These are phyloP conservation scores for Pisolithus albus DNA, from an alignment of 768 basidiomycete genomes.

Conservation along the genomic window DNA sequence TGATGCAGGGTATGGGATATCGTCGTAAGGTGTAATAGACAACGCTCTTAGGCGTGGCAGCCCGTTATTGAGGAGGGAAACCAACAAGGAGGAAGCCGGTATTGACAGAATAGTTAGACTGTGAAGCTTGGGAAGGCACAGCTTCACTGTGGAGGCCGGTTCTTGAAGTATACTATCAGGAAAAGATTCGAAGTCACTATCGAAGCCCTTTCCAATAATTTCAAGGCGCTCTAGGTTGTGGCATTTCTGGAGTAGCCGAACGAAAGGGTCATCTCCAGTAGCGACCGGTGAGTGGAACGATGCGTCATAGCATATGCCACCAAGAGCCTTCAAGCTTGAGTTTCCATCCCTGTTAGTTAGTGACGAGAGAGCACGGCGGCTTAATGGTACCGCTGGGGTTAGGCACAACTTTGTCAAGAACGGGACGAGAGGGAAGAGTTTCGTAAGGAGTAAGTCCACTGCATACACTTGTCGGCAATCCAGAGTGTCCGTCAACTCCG, in stretches of 20 bases:
- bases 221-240: slow-evolving; percentile 57
- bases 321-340: slow-evolving; percentile 42
- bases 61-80: slow-evolving; percentile 48
- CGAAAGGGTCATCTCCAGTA: slow-evolving; percentile 46
- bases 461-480: slow-evolving; percentile 40
- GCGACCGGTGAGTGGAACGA: slow-evolving; percentile 22
- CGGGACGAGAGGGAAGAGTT: slow-evolving; percentile 60
- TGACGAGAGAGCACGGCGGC: slow-evolving; percentile 49
- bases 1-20: slow-evolving; percentile 52
- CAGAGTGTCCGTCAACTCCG: slow-evolving; percentile 39
- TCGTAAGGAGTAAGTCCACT: slow-evolving; percentile 58
- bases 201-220: slow-evolving; percentile 52
- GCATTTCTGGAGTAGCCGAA: slow-evolving; percentile 50
- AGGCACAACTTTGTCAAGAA: slow-evolving; percentile 51
- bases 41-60: slow-evolving; percentile 61
- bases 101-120: slow-evolving; percentile 59
- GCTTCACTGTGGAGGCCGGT: slow-evolving; percentile 27
- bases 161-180: slow-evolving; percentile 13
- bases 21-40: slow-evolving; percentile 68
- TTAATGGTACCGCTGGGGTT: slow-evolving; percentile 52
- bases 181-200: slow-evolving; percentile 41
- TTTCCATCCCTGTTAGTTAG: slow-evolving; percentile 48
- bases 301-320: slow-evolving; percentile 48
- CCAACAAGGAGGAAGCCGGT: slow-evolving; percentile 57
- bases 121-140: slow-evolving; percentile 52